Percentiles rank a stretch among this genome's conserved stretches.
These are phyloP conservation scores for Dendrobium officinale DNA, from an alignment of 106 monocot species.

Conservation along the genomic window DNA sequence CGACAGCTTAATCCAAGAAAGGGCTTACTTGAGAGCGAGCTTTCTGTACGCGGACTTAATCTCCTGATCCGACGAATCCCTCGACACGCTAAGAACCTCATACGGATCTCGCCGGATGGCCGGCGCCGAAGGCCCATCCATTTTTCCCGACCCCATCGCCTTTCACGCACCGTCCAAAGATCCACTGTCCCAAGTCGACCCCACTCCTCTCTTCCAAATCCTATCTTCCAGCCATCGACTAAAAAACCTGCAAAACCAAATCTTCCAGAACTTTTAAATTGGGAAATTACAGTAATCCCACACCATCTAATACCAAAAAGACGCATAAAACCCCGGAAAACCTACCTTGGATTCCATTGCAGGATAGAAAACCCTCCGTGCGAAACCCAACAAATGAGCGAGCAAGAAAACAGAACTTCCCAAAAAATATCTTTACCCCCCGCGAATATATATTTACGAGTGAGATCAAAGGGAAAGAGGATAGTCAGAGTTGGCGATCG, in stretches of 20 bases:
- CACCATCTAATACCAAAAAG: background rate
- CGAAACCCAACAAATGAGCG: background rate
- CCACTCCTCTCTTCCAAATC: background rate
- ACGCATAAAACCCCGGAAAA: background rate
- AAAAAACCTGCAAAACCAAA: background rate
- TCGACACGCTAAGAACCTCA: slow-evolving; percentile 63
- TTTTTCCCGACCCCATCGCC: slow-evolving; percentile 42
- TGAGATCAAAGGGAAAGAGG: background rate
- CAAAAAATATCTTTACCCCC: background rate
- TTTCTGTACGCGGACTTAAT: slow-evolving; percentile 76
- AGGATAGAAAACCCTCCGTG: background rate
- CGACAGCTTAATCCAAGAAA: background rate
- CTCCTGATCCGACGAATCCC: slow-evolving; percentile 72
- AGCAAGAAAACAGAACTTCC: background rate
- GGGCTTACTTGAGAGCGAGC: slow-evolving; percentile 64
- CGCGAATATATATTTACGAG: background rate
- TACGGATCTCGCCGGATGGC: slow-evolving; percentile 56
- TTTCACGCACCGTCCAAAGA: background rate
- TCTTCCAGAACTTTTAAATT: background rate
- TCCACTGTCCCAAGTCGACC: background rate
- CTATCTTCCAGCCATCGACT: background rate
- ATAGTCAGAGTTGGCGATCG: background rate
- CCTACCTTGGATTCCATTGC: background rate
- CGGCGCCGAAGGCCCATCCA: slow-evolving; percentile 54
- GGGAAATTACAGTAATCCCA: background rate